These are phyloP conservation scores for Martensiomyces pterosporus DNA, from an alignment of 192 early-diverging fungal genomes.

Conservation along the genomic window DNA sequence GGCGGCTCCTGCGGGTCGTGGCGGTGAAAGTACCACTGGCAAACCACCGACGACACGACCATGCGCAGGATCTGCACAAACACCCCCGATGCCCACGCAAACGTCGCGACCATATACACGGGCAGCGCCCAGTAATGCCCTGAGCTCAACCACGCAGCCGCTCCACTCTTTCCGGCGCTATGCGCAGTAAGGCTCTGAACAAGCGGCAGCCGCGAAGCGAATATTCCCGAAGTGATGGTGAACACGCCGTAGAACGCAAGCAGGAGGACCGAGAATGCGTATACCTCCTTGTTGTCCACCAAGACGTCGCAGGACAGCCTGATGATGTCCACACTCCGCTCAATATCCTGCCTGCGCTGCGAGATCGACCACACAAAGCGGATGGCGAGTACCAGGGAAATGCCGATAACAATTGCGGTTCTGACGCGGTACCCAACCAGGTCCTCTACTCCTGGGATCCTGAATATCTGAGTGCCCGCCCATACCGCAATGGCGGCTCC, in stretches of 20 bases:
- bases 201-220: slow-evolving; percentile 35
- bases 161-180: not conserved
- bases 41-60: slow-evolving; percentile 33
- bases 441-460: slow-evolving; percentile 22
- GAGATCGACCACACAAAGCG: slow-evolving; percentile 40
- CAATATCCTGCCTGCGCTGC: slow-evolving; percentile 30
- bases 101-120: slow-evolving; percentile 22
- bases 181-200: not conserved
- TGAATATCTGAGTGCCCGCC: slow-evolving; percentile 28
- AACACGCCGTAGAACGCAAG: slow-evolving; percentile 37
- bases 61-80: slow-evolving; percentile 40
- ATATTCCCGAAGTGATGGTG: slow-evolving; percentile 20
- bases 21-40: slow-evolving; percentile 50
- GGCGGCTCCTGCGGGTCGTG: slow-evolving; percentile 41
- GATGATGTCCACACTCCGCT: slow-evolving; percentile 38
- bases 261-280: slow-evolving; percentile 38
- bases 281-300: slow-evolving; percentile 33
- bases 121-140: slow-evolving; percentile 28
- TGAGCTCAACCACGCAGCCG: too few species aligned
- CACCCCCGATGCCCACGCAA: slow-evolving; percentile 43
- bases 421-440: slow-evolving; percentile 34
- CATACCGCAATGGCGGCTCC: slow-evolving; percentile 35
- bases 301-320: slow-evolving; percentile 32
- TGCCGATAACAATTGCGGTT: slow-evolving; percentile 19
- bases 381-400: slow-evolving; percentile 28